Evolutionary conservation across 129 eudicot species (phyloP), one percentile per base, ranked within the genome.

Genomic region (Artemisia annua): DNA sequence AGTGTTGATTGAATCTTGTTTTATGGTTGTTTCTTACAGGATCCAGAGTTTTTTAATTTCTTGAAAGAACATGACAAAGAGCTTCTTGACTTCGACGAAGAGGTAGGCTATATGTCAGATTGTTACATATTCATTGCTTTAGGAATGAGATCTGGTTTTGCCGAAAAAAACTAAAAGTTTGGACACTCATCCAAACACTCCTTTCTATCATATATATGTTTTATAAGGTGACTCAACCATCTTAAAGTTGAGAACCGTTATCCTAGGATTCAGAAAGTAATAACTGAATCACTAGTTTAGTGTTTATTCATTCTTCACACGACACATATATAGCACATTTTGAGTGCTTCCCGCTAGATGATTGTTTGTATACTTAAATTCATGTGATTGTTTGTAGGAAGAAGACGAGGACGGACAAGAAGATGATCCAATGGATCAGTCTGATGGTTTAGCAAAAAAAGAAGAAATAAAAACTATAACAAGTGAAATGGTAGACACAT

Each of bases 31-130:
- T 61, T 20, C 48, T 1, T 81, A 66, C 91, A 95, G 99, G 96
- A 95, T 70, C 99, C 99, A 4, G 99, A 95, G 75, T 95, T 91
- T 72, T 95, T 86, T 54, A 83, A 95, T 69, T 95, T 81, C 77
- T 76, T 95, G 91, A 79, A 90, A 80, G 99, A 88, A 69, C 91
- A 88, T 61, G 97, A 95, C 83, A 80, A 86, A 77, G 94, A 80
- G 84, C 96, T 95, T 67, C 84, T 95, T 70, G 93, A 95, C 1
- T 95, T 95, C 26, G 80, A 85, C 70, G 99, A 85, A 12, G 98
- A 82, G 69, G 98, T 58, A 88, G 88, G 69, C 85, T 80, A 63
- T 84, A 84, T 70, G n/a, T 72, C 5, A 3, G 66, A 11, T 39
- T 55, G 58, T 56, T 17, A 43, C 64, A 11, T 73, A n/a, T 48